Conservation (phyloP, 169 alveolate species). For the Plasmodium gaboni region DNA sequence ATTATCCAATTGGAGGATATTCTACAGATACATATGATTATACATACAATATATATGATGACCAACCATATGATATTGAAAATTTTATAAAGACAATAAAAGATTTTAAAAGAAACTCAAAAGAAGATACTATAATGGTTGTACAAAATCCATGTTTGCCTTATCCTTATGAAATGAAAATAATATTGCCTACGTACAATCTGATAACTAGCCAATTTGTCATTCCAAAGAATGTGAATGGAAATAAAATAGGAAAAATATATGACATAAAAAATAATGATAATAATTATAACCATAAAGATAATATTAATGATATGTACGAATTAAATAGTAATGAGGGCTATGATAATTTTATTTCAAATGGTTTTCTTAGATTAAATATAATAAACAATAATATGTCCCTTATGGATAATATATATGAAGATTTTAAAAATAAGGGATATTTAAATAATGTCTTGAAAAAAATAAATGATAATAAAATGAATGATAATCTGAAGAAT, state of each 20-base stretch:
- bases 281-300: neutral
- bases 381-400: neutral
- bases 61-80: neutral
- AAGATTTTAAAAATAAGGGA: neutral
- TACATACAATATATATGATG: slow-evolving; percentile 1
- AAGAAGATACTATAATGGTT: neutral
- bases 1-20: neutral
- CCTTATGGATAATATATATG: slow-evolving; percentile 3
- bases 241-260: neutral
- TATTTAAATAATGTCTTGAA: neutral
- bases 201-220: slow-evolving; percentile 4
- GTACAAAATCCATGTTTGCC: neutral
- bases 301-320: neutral
- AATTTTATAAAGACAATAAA: neutral
- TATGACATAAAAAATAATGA: too few relatives aligned
- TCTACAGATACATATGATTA: neutral
- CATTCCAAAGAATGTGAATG: neutral
- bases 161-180: slow-evolving; percentile 1
- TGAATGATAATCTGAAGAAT: neutral
- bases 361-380: neutral
- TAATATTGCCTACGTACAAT: neutral
- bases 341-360: neutral
- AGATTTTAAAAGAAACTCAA: neutral
- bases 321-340: neutral
- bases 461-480: neutral